Conservation (phyloP, 2,329 filamentous ascomycete species). For the Scytalidium sp. region DNA sequence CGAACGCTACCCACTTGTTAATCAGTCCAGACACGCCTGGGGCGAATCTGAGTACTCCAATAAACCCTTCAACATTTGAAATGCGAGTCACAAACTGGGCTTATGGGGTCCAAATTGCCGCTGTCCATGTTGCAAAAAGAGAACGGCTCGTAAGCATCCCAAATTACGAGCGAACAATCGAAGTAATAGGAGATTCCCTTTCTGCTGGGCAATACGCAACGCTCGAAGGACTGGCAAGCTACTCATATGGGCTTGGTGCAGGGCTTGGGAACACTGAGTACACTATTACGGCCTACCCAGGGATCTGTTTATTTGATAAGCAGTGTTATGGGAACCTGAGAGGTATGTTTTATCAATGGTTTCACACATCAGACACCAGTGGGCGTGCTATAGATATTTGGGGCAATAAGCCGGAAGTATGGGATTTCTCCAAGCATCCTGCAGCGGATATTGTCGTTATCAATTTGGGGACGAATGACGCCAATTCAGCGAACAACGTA, state of each 20-base stretch:
- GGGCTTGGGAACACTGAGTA: slow-evolving; percentile 58
- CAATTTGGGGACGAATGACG: slow-evolving; percentile 46
- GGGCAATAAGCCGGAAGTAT: slow-evolving; percentile 39
- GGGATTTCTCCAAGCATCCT: slow-evolving; percentile 40
- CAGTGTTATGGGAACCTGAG: slow-evolving; percentile 51
- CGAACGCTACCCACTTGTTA: slow-evolving; percentile 53
- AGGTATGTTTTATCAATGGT: slow-evolving; percentile 54
- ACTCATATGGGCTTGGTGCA: slow-evolving; percentile 51
- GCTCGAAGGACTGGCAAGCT: slow-evolving; percentile 55
- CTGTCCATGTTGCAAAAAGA: slow-evolving; percentile 45
- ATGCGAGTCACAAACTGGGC: slow-evolving; percentile 60
- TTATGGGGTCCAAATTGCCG: slow-evolving; percentile 53
- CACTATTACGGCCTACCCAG: slow-evolving; percentile 54
- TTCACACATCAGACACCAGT: slow-evolving; percentile 50
- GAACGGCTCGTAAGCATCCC: slow-evolving; percentile 42
- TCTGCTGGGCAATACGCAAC: slow-evolving; percentile 55
- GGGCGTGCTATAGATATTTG: slow-evolving; percentile 15
- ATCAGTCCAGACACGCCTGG: slow-evolving; percentile 43
- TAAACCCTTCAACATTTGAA: slow-evolving; percentile 49
- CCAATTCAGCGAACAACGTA: slow-evolving; percentile 40
- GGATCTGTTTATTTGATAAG: slow-evolving; percentile 54
- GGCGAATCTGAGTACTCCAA: slow-evolving; percentile 38
- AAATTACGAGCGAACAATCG: slow-evolving; percentile 33
- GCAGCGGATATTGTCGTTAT: slow-evolving; percentile 43
- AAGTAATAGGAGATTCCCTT: slow-evolving; percentile 47